These are phyloP conservation scores for Ustilago xerochloae DNA, from an alignment of 1,284 basidiomycete genomes.

Conservation along the genomic window DNA sequence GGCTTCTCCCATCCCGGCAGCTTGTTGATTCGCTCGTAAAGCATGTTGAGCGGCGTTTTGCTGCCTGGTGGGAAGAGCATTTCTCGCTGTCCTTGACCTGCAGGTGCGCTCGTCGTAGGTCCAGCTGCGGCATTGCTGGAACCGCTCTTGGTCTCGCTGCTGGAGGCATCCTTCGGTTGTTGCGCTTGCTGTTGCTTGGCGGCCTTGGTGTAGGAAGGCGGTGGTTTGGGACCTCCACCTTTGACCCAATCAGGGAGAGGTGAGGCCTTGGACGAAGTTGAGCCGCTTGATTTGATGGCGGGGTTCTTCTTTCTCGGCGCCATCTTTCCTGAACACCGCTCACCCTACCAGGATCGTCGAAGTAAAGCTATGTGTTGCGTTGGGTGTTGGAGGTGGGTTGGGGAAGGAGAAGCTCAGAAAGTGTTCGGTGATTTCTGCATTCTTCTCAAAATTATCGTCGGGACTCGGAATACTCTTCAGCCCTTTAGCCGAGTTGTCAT, in stretches of 20 bases:
- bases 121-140: background rate
- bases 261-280: conserved; percentile 65
- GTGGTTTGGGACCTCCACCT: conserved; percentile 56
- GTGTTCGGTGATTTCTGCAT: too few relatives aligned
- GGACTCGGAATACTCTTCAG: too few relatives aligned
- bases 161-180: conserved; percentile 10
- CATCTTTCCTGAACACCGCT: conserved; percentile 32
- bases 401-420: too few relatives aligned
- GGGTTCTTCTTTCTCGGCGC: conserved; percentile 64
- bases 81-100: conserved; percentile 23
- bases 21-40: conserved; percentile 66
- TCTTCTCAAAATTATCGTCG: too few relatives aligned
- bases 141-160: conserved; percentile 10
- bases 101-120: background rate
- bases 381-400: too few relatives aligned
- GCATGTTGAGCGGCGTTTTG: conserved; percentile 67
- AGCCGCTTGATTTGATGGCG: conserved; percentile 64
- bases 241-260: conserved; percentile 68
- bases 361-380: too few relatives aligned
- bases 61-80: conserved; percentile 66
- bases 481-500: too few relatives aligned
- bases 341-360: too few relatives aligned
- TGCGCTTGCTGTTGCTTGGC: conserved; percentile 35
- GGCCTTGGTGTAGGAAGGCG: conserved; percentile 54
- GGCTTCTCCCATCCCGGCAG: conserved; percentile 65